Conservation (phyloP, 164 flowering plant genomes). For the Vitis rupestris region DNA sequence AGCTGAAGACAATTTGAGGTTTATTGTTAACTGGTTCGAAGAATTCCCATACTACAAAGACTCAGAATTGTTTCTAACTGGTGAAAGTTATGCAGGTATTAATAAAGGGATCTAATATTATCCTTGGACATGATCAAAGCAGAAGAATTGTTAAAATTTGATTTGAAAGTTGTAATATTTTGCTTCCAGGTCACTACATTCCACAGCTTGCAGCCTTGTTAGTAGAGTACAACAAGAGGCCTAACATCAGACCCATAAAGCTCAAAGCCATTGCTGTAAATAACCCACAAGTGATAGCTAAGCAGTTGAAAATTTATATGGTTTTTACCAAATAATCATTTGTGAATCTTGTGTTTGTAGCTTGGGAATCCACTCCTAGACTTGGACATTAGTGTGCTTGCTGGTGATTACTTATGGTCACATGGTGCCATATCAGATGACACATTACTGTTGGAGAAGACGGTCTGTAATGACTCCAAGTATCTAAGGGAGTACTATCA, state of each 20-base stretch:
- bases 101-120: too few relatives aligned
- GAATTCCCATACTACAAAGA: conserved; percentile 38
- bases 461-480: conserved; percentile 32
- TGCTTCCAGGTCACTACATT: conserved; percentile 40
- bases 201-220: conserved; percentile 49
- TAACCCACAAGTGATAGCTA: background rate
- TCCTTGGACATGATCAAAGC: background rate
- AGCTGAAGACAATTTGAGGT: conserved; percentile 43
- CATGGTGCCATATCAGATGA: conserved; percentile 45
- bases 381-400: conserved; percentile 33
- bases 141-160: background rate
- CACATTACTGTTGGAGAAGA: conserved; percentile 24
- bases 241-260: conserved; percentile 30
- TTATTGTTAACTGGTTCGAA: conserved; percentile 40
- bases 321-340: too few relatives aligned
- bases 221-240: conserved; percentile 35
- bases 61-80: conserved; percentile 39
- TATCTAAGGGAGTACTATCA: conserved; percentile 15
- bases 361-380: conserved; percentile 46
- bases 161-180: background rate
- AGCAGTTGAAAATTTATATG: too few relatives aligned
- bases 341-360: conserved; percentile 11
- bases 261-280: conserved; percentile 44
- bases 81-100: conserved; percentile 53
- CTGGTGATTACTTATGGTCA: conserved; percentile 35